A percentile compares a stretch with the other conserved stretches of the same genome.
Evolutionary conservation across 1,284 basidiomycete species (phyloP).

Genomic region (Athelia sp.): DNA sequence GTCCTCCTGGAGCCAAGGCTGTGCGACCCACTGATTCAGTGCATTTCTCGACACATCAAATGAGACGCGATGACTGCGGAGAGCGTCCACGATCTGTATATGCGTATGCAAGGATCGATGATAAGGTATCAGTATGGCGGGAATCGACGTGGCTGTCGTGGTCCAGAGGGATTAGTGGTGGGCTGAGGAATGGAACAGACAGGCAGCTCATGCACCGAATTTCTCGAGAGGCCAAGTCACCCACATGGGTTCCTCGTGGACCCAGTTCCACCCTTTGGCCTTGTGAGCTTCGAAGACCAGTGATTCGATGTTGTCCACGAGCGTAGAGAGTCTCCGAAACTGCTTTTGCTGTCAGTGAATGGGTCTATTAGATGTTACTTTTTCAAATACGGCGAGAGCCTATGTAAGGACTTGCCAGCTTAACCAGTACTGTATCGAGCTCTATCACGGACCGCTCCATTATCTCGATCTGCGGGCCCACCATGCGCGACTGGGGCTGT

Average conservation of each 20-base stretch:
- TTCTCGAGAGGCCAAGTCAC: conserved; percentile 74
- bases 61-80: conserved; percentile 58
- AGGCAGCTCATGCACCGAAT: conserved; percentile 50
- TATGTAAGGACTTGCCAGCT: conserved; percentile 46
- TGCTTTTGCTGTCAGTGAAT: conserved; percentile 52
- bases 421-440: conserved; percentile 52
- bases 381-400: conserved; percentile 3
- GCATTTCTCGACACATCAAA: conserved; percentile 63
- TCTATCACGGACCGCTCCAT: conserved; percentile 63
- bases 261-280: conserved; percentile 65
- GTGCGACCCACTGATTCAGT: conserved; percentile 60
- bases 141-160: conserved; percentile 46
- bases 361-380: conserved; percentile 1
- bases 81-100: conserved; percentile 45
- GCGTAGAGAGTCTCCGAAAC: conserved; percentile 54
- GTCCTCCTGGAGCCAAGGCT: conserved; percentile 56
- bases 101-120: conserved; percentile 62
- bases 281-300: conserved; percentile 64
- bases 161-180: conserved; percentile 2
- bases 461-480: conserved; percentile 55
- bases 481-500: conserved; percentile 51
- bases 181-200: background rate
- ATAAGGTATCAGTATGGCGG: conserved; percentile 57
- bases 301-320: conserved; percentile 59
- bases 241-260: conserved; percentile 66